Evolutionary conservation across 1,139 yeast genomes (phyloP).

Genomic region (Diutina ranongensis): DNA sequence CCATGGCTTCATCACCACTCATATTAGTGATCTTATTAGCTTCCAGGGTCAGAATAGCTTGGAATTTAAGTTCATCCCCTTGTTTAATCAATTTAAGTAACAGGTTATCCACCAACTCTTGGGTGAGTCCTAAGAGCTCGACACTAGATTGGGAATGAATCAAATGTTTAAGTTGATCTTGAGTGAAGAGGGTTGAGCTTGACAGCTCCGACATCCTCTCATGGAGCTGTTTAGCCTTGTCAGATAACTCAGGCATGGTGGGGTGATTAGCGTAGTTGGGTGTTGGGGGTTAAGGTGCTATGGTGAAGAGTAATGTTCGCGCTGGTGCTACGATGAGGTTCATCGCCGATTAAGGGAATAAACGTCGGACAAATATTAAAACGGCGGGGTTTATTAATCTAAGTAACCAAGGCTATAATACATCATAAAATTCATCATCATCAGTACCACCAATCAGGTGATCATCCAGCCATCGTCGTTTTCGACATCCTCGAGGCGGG

Average conservation of each 20-base stretch:
- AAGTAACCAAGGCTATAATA: no score
- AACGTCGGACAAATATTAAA: not conserved
- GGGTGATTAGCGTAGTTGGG: not conserved
- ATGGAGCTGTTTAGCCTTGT: constrained; percentile 46
- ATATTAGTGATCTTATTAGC: constrained; percentile 64
- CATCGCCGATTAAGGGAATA: not conserved
- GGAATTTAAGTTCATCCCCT: constrained; percentile 59
- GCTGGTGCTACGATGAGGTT: not conserved
- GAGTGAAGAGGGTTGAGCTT: constrained; percentile 37
- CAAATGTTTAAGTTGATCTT: constrained; percentile 44
- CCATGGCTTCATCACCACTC: constrained; percentile 83
- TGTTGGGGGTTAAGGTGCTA: not conserved
- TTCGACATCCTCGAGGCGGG: not conserved
- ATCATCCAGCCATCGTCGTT: constrained; percentile 6
- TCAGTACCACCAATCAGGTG: not conserved
- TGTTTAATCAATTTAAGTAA: constrained; percentile 57
- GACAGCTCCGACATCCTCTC: constrained; percentile 43
- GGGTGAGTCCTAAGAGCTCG: constrained; percentile 49
- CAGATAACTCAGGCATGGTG: constrained; percentile 11
- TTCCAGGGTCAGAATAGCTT: constrained; percentile 55
- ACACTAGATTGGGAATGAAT: constrained; percentile 22
- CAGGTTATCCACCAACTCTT: constrained; percentile 53
- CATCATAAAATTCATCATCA: not conserved
- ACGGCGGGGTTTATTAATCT: no score
- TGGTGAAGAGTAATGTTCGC: not conserved